These are phyloP conservation scores for Sicyos baderoa DNA, from an alignment of 306 rosid genomes.

Conservation along the genomic window DNA sequence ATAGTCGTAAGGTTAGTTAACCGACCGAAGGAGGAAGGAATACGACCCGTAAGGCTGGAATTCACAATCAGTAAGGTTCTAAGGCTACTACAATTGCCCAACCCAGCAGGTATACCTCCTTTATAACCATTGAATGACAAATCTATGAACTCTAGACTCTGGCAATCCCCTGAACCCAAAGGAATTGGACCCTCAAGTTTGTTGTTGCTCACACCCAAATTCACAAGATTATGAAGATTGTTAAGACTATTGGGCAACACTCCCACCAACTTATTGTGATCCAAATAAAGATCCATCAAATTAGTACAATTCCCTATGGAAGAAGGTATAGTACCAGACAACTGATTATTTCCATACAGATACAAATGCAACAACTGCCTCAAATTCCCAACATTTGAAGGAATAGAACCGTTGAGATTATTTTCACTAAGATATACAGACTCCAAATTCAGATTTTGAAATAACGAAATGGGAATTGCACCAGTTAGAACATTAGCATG, in stretches of 20 bases:
- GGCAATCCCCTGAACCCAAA: conserved; percentile 35
- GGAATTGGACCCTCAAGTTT: conserved; percentile 53
- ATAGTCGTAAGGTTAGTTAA: conserved; percentile 33
- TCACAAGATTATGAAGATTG: conserved; percentile 33
- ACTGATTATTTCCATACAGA: conserved; percentile 36
- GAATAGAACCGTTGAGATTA: conserved; percentile 44
- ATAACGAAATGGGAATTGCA: conserved; percentile 40
- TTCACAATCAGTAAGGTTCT: conserved; percentile 20
- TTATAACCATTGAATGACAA: conserved; percentile 43
- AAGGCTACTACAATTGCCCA: conserved; percentile 60
- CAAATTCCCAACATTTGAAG: conserved; percentile 44
- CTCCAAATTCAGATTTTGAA: conserved; percentile 33
- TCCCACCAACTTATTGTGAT: conserved; percentile 38
- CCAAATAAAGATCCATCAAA: conserved; percentile 33
- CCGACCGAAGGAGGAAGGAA: conserved; percentile 57
- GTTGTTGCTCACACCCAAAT: conserved; percentile 28
- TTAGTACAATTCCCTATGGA: conserved; percentile 54
- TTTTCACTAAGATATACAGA: conserved; percentile 32
- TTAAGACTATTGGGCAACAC: conserved; percentile 42
- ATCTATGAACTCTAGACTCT: conserved; percentile 39
- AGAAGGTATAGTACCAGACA: conserved; percentile 54
- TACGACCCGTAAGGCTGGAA: conserved; percentile 46
- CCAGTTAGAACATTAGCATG: conserved; percentile 32
- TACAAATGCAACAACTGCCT: conserved; percentile 28
- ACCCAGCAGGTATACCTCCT: conserved; percentile 49